A percentile compares a stretch with the other conserved stretches of the same genome.
phyloP scores from a whole-genome alignment of 352 stramenopile species.

The Globisporangium radiosum region DNA sequence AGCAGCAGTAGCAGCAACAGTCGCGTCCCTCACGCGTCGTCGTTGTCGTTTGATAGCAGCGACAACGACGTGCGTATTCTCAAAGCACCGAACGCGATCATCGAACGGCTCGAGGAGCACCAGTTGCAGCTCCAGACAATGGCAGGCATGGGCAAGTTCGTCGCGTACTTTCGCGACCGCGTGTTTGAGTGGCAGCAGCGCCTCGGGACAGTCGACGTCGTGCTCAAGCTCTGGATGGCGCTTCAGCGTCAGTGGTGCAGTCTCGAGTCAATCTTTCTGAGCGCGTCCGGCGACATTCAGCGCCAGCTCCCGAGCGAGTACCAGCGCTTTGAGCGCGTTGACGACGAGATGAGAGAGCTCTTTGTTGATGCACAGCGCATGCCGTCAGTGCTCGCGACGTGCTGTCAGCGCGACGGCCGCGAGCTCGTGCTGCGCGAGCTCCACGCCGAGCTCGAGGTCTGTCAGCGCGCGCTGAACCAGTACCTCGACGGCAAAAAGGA shows the following conservation, averaged over 20 bases:
- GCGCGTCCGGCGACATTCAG: slow-evolving; percentile 88
- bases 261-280: slow-evolving; percentile 94
- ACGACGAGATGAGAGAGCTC: slow-evolving; percentile 82
- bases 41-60: not conserved
- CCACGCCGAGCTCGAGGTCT: slow-evolving; percentile 90
- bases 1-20: slow-evolving; percentile 1
- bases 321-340: slow-evolving; percentile 84
- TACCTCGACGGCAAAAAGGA: slow-evolving; percentile 97
- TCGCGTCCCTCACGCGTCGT: not conserved
- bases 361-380: slow-evolving; percentile 50
- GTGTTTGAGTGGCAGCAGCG: slow-evolving; percentile 92
- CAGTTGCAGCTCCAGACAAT: slow-evolving; percentile 95
- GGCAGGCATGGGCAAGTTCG: slow-evolving; percentile 94
- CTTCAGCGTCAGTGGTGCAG: slow-evolving; percentile 90
- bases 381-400: slow-evolving; percentile 69
- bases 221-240: slow-evolving; percentile 90
- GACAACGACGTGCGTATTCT: slow-evolving; percentile 87
- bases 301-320: slow-evolving; percentile 89
- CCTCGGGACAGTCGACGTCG: slow-evolving; percentile 89
- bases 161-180: slow-evolving; percentile 94
- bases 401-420: slow-evolving; percentile 69
- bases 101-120: slow-evolving; percentile 93
- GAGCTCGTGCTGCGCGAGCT: slow-evolving; percentile 79
- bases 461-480: slow-evolving; percentile 94
- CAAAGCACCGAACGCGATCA: slow-evolving; percentile 87